Conservation (phyloP, 371 early-diverging fungal genomes). For the Rhizopus delemar region DNA sequence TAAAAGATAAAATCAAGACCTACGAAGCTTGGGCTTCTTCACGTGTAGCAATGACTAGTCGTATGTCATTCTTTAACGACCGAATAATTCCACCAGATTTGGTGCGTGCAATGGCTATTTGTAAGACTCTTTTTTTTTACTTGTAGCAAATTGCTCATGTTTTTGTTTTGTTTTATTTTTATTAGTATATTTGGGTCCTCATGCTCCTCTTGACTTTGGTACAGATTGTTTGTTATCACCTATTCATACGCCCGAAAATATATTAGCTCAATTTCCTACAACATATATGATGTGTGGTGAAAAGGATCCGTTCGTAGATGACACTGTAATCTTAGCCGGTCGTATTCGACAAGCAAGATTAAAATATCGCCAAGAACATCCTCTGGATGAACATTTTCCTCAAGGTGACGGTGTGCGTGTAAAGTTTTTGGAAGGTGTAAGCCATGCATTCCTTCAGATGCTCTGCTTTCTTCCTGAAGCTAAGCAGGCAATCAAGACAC, state of each 20-base stretch:
- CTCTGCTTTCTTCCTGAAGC: constrained; percentile 85
- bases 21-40: constrained; percentile 44
- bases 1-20: constrained; percentile 16
- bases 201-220: constrained; percentile 75
- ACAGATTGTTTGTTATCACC: constrained; percentile 89
- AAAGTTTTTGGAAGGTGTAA: constrained; percentile 85
- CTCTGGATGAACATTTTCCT: constrained; percentile 22
- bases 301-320: constrained; percentile 95
- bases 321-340: constrained; percentile 90
- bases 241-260: constrained; percentile 80
- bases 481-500: constrained; percentile 61
- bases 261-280: constrained; percentile 88
- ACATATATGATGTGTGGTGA: constrained; percentile 92
- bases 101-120: constrained; percentile 91
- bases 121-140: constrained; percentile 31
- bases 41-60: constrained; percentile 80
- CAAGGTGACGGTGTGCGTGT: constrained; percentile 45
- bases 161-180: not conserved
- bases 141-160: not conserved
- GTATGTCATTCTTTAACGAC: constrained; percentile 86
- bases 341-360: constrained; percentile 81
- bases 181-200: constrained; percentile 83
- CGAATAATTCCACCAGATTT: constrained; percentile 78
- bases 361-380: constrained; percentile 23
- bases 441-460: constrained; percentile 93